These are phyloP conservation scores for Rhynchospora pubera DNA, from an alignment of 176 grass and related monocot genomes.

Conservation along the genomic window DNA sequence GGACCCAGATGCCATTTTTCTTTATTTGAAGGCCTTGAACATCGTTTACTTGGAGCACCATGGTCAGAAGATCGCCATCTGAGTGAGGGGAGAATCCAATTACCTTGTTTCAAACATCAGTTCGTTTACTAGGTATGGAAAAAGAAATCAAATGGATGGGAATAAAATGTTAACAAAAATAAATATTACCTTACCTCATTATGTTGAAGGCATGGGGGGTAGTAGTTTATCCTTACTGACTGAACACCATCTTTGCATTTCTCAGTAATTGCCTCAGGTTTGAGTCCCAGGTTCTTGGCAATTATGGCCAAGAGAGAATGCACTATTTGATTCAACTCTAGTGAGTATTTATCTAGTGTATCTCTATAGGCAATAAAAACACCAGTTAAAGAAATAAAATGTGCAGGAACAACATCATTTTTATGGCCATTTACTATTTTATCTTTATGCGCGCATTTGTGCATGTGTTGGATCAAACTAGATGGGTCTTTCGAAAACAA, in stretches of 20 bases:
- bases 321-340: constrained; percentile 30
- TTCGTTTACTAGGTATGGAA: neutral
- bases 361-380: constrained; percentile 14
- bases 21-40: constrained; percentile 60
- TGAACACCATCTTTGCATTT: constrained; percentile 26
- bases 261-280: constrained; percentile 18
- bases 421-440: neutral
- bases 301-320: constrained; percentile 34
- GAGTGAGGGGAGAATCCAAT: constrained; percentile 63
- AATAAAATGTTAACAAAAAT: neutral
- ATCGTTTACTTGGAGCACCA: constrained; percentile 48
- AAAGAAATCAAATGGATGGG: neutral
- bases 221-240: constrained; percentile 67
- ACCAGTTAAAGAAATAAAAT: neutral
- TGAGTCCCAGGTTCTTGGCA: constrained; percentile 35
- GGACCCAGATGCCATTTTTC: constrained; percentile 29
- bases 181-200: constrained; percentile 15
- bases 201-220: constrained; percentile 33
- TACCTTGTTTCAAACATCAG: constrained; percentile 9
- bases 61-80: constrained; percentile 34
- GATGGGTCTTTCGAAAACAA: neutral
- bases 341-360: constrained; percentile 37
- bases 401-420: neutral
- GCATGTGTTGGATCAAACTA: neutral
- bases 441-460: neutral